phyloP scores from a whole-genome alignment of 2,329 filamentous ascomycete genomes.

The Trichoderma aggressivum region DNA sequence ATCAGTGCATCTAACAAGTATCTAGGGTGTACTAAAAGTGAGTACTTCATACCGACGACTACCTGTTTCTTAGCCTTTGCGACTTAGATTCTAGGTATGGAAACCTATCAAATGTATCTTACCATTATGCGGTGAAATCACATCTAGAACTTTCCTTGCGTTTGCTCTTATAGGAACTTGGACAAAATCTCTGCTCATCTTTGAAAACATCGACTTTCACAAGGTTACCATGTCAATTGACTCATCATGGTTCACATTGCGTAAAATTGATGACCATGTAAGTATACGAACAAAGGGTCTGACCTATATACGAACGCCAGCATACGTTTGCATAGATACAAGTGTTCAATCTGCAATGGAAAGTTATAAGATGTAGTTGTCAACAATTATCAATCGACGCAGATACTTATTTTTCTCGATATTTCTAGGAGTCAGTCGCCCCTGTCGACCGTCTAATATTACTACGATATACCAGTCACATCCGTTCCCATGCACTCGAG shows the following conservation, averaged over 20 bases:
- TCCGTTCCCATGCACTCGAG: too few relatives aligned
- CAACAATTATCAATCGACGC: background rate
- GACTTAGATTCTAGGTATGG: background rate
- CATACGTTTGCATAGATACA: background rate
- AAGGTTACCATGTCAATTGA: background rate
- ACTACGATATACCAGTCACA: too few relatives aligned
- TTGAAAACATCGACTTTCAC: background rate
- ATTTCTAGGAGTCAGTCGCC: too few relatives aligned
- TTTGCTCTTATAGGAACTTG: background rate
- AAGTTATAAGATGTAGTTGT: background rate
- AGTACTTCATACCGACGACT: background rate
- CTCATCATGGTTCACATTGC: background rate
- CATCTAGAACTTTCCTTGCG: background rate
- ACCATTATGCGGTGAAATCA: background rate
- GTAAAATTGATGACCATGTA: background rate
- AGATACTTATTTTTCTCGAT: too few relatives aligned
- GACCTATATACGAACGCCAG: background rate
- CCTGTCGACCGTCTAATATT: too few relatives aligned
- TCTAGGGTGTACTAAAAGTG: background rate
- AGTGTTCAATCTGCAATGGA: accelerated
- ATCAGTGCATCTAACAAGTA: background rate
- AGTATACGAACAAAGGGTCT: background rate
- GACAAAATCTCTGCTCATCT: background rate
- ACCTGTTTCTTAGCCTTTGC: background rate
- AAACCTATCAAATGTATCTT: background rate